A percentile compares a stretch with the other conserved stretches of the same genome.
Evolutionary conservation across 1,284 basidiomycete genomes (phyloP).

Genomic region (Pterula multifida): DNA sequence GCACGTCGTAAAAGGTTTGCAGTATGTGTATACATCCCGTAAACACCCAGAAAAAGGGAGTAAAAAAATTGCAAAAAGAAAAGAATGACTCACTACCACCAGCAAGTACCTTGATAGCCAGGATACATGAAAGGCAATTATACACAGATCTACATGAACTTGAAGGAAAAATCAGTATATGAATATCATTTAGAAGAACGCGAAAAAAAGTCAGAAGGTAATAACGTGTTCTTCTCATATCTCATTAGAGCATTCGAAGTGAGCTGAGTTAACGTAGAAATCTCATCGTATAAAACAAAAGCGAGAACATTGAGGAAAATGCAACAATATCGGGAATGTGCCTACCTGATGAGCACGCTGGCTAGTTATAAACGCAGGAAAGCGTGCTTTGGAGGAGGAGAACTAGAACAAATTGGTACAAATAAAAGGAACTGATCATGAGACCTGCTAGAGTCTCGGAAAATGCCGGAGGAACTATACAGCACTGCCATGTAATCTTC

Average conservation of each 20-base stretch:
- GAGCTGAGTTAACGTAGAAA: conserved; percentile 46
- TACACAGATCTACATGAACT: background rate
- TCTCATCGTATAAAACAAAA: conserved; percentile 28
- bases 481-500: conserved; percentile 17
- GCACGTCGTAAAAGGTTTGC: conserved; percentile 43
- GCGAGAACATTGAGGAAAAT: conserved; percentile 9
- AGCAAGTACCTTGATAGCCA: background rate
- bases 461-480: conserved; percentile 25
- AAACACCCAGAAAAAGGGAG: conserved; percentile 2
- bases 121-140: background rate
- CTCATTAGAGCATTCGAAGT: conserved; percentile 37
- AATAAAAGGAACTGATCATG: conserved; percentile 4
- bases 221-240: conserved; percentile 39
- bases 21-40: conserved; percentile 34
- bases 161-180: background rate
- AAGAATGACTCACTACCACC: conserved; percentile 12
- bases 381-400: conserved; percentile 8
- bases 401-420: conserved; percentile 34
- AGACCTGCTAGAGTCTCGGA: background rate
- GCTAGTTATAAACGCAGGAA: conserved; percentile 3
- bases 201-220: conserved; percentile 5
- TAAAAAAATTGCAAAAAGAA: background rate
- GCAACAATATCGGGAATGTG: conserved; percentile 1
- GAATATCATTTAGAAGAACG: background rate
- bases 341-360: too few relatives aligned